Percentiles rank a stretch among this genome's conserved stretches.
Conservation (phyloP, 305 asterid genomes). For the Fraxinus velutina region DNA sequence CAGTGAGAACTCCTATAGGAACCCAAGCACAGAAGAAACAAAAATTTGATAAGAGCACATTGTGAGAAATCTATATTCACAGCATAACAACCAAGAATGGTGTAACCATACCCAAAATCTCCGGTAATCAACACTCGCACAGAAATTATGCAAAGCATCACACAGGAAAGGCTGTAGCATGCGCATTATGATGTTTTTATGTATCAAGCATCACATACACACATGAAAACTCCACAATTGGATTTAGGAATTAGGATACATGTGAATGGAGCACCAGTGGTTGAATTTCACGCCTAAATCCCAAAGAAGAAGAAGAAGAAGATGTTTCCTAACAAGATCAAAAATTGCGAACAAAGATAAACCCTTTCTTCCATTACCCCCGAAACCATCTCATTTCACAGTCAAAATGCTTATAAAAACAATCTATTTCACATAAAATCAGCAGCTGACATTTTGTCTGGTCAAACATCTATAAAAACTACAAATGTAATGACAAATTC, state of each 20-base stretch:
- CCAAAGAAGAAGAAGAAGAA: background rate
- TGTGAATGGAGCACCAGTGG: background rate
- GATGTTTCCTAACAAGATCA: background rate
- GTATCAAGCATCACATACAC: background rate
- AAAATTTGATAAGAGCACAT: background rate
- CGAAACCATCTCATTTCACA: background rate
- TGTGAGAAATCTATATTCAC: background rate
- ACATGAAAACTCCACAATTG: background rate
- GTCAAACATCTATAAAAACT: background rate
- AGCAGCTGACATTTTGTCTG: background rate
- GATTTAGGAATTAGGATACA: background rate
- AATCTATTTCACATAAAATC: background rate
- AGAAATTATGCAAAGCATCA: background rate
- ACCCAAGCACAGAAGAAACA: background rate
- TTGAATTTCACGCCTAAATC: background rate
- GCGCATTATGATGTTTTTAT: background rate
- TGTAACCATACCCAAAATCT: background rate
- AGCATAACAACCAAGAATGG: background rate
- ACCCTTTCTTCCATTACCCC: background rate
- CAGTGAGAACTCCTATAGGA: background rate
- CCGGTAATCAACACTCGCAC: background rate
- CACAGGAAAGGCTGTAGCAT: background rate
- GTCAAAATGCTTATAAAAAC: background rate
- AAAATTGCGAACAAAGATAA: background rate
- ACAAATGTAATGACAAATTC: background rate